These are phyloP conservation scores for Ophiosphaerella korrae DNA, from an alignment of 2,329 filamentous ascomycete genomes.

Conservation along the genomic window DNA sequence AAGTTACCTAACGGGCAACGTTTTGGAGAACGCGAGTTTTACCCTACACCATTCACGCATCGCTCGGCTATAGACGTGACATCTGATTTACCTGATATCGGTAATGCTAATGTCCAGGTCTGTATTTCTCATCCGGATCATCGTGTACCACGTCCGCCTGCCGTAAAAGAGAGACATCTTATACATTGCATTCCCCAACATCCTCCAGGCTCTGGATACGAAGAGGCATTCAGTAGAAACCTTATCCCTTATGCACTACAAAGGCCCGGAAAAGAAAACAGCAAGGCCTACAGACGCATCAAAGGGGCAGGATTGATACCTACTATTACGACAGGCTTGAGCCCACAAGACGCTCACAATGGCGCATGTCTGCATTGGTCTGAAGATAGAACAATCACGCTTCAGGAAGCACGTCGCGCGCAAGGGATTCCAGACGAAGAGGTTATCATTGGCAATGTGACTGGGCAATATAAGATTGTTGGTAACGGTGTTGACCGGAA, in stretches of 20 bases:
- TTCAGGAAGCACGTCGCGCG: constrained; percentile 70
- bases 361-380: constrained; percentile 68
- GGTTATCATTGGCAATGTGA: constrained; percentile 64
- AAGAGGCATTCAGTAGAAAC: constrained; percentile 42
- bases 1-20: constrained; percentile 39
- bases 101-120: constrained; percentile 64
- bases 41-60: constrained; percentile 65
- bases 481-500: constrained; percentile 78
- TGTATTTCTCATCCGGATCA: constrained; percentile 74
- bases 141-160: constrained; percentile 46
- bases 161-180: constrained; percentile 48
- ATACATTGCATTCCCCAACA: constrained; percentile 64
- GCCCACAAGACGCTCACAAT: constrained; percentile 60
- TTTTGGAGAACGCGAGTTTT: constrained; percentile 62
- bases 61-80: constrained; percentile 61
- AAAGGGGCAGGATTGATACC: constrained; percentile 60
- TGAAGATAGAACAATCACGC: constrained; percentile 64
- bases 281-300: constrained; percentile 58
- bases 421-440: constrained; percentile 75
- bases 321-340: constrained; percentile 65
- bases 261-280: constrained; percentile 21
- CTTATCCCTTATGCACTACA: constrained; percentile 37
- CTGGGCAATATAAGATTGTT: constrained; percentile 67
- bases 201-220: constrained; percentile 47
- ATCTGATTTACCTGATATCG: constrained; percentile 65